Evolutionary conservation across 805 yeast genomes (phyloP), one percentile per base, ranked within the genome.

Genomic region (Candida patagonica): DNA sequence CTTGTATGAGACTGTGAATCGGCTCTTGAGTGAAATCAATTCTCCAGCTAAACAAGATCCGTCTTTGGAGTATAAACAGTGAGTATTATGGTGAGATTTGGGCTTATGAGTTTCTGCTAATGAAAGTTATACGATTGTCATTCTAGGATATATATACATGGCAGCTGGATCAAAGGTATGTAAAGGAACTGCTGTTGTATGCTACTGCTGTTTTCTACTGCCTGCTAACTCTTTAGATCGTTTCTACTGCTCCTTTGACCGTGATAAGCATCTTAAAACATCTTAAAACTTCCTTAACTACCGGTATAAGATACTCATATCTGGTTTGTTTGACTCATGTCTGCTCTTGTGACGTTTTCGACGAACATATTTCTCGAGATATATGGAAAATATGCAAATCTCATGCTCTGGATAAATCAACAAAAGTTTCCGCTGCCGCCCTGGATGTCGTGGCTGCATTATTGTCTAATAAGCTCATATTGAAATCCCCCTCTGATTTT

Each of bases 191-290:
- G n/a, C 15, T 16, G 6, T 35, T 15, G 13, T 35, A 12, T 29
- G 6, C 21, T 5, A 15, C 21, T 30, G 12, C 3, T 30, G 7
- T 15, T 6, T 12, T 3, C 21, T 5, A 19, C 10, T 13, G 17
- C 34, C 34, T n/a, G 5, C 26, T 24, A 4, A 29, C 17, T 23
- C n/a, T 21, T 15, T 19, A 53, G 55, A 46, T 57, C 19, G 43
- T 55, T 20, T 57, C 63, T 5, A 35, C 59, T 42, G 57, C 61
- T 10, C 59, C 63, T 2, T 47, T 56, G 17, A 48, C 53, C 1
- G 56, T 49, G 8, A 42, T 56, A 3, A 52, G 62, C 5, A 40
- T 55, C 3, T 30, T 44, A 26, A 54, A 59, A 13, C 35, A 43
- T 9, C 33, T 53, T 32, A 59, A 53, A 27, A 44, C 37, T 20